Evolutionary conservation across 169 alveolate species (phyloP), one percentile per base, ranked within the genome.

Genomic region (Eimeria acervulina): DNA sequence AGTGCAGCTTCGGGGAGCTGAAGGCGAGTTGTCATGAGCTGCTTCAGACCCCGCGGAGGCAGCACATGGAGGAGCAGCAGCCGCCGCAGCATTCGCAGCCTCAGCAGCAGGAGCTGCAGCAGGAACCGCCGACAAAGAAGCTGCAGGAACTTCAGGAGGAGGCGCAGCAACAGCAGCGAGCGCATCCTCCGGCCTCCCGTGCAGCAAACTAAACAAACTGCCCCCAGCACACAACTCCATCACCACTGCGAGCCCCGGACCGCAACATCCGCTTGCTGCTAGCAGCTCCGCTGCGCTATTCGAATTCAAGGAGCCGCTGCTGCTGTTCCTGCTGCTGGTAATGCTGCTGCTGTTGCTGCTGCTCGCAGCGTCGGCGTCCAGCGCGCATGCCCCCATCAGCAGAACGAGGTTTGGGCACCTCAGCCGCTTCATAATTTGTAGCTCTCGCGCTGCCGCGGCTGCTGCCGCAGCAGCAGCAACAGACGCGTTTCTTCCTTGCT

Each of bases 201-300:
- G 99, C 33, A 98, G 97, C 38, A 98, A 95, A 36, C 96, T 97
- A 87, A 98, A 97, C 70, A 98, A 94, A 52, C 98, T 97, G 19
- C 99, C 99, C 44, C 99, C 99, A 26, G 95, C 97, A 70, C 99
- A 98, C 96, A 94, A 97, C 95, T 98, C 99, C 63, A 98, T 97
- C 4, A 98, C 98, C 72, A 98, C 97, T n/a, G 96, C 81, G 78
- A 97, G 83, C 36, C 90, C 90, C 38, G 66, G 90, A n/a, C 90
- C 90, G n/a, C 61, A 52, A n/a, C 90, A 81, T 1, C 90, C 90
- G 42, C 70, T 81, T 26, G 90, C 68, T 81, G 72, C 90, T 51
- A 81, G 90, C 33, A 81, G 70, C n/a, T 81, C 90, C 38, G 33
- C 31, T 26, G 90, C 70, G 52, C 74, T 81, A 72, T 47, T 81